Conservation (phyloP, 108 stramenopile species). For the Fragilaria crotonensis region DNA sequence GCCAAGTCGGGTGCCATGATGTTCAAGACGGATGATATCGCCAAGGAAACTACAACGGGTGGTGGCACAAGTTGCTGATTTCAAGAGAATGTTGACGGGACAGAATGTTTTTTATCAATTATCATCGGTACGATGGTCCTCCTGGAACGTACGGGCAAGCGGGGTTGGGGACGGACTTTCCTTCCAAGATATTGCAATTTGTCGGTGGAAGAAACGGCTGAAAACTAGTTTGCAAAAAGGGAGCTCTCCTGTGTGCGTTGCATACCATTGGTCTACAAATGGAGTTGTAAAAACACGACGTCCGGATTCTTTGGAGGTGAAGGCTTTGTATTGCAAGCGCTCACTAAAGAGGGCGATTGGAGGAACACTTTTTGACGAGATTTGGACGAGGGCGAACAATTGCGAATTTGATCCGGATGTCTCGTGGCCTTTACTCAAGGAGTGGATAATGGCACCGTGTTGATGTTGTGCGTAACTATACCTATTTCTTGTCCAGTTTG, state of each 20-base stretch:
- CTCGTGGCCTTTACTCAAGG: constrained; percentile 74
- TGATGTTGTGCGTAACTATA: no score
- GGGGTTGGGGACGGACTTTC: constrained; percentile 86
- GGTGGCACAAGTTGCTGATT: constrained; percentile 49
- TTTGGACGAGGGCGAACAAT: constrained; percentile 58
- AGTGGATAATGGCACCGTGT: constrained; percentile 46
- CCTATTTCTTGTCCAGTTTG: no score
- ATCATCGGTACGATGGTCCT: constrained; percentile 54
- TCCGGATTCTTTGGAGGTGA: constrained; percentile 91
- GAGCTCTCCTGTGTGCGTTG: constrained; percentile 81
- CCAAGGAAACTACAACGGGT: constrained; percentile 89
- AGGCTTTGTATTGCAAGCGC: constrained; percentile 82
- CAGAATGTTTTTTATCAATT: constrained; percentile 86
- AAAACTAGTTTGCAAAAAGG: constrained; percentile 85
- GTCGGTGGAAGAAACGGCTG: constrained; percentile 65
- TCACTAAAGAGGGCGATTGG: constrained; percentile 75
- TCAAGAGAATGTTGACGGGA: constrained; percentile 77
- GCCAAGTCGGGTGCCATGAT: constrained; percentile 88
- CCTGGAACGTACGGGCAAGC: constrained; percentile 51
- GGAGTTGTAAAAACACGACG: constrained; percentile 74
- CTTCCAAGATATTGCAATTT: constrained; percentile 78
- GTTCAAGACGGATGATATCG: constrained; percentile 83
- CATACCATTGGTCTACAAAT: constrained; percentile 74
- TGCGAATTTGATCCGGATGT: constrained; percentile 78
- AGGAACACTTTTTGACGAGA: constrained; percentile 74